Evolutionary conservation across 2,329 filamentous ascomycete species (phyloP), one percentile per base, ranked within the genome.

Genomic region (Daldinia sp.): DNA sequence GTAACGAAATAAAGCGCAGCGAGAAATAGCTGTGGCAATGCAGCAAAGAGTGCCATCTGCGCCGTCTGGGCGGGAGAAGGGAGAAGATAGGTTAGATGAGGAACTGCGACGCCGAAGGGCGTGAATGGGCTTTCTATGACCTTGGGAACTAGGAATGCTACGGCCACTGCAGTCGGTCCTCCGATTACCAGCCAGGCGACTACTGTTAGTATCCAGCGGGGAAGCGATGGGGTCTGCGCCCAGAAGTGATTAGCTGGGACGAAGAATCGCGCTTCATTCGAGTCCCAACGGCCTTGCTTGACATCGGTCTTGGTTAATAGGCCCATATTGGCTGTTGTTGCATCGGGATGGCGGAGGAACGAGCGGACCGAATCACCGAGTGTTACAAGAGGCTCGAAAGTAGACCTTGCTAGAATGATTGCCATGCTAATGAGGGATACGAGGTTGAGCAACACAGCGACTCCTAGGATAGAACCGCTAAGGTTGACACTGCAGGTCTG

Each of bases 21-120:
- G 11, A 85, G 73, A 17, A 84, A 77, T 3, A 85, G 71, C 8
- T 85, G 83, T 1, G 83, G 83, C 9, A 83, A 70, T 21, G 78
- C 76, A 9, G 78, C 74, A n/a, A 85, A 50, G 27, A 85, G 64
- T 3, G 61, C 70, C 67, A 54, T 63, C 25, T 58, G 75, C 58
- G 67, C 73, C 30, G 64, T 67, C n/a, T 74, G 68, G 10, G 68
- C 29, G 2, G 71, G 23, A 2, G 61, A 23, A 13, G 71, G 62
- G 25, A 74, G 58, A 65, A 67, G 4, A 61, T 77, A 79, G 2
- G 78, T 73, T 2, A 77, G 71, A 27, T 74, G 71, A 2, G 78
- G 69, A 1, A 73, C 74, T 3, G 79, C 72, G 39, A 73, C 70
- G 29, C 78, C 80, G 41, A 84, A 80, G 3, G 73, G 66, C 1